Evolutionary conservation across 345 rosid species (phyloP), one percentile per base, ranked within the genome.

Genomic region (Turnera subulata): DNA sequence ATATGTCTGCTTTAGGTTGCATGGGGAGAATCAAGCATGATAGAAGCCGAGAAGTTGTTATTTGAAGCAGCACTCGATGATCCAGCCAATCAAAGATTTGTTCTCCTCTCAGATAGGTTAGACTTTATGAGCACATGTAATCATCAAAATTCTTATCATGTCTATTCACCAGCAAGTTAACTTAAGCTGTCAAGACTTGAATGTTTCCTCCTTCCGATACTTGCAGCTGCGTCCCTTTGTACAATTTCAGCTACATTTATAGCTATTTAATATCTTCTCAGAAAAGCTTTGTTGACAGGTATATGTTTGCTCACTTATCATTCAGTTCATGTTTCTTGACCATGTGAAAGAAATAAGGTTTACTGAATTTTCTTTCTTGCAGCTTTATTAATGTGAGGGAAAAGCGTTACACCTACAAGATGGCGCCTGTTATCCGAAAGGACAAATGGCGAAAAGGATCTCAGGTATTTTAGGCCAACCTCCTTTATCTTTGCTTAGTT

Each of bases 401-500:
- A 39, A 55, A 35, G 38, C 69, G 74, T 8, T 69, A 63, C 14
- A 33, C 38, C 51, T 64, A 60, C 8, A 64, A 53, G 54, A 63
- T 69, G 74, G 51, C 59, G 2, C 59, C 50, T 16, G 19, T 44
- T 9, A 52, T 69, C 45, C 59, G 61, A 9, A 69, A 53, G 68
- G 48, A 54, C 37, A 58, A 53, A 69, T 69, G 74, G 74, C 59
- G 65, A 33, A 69, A 69, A 57, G 74, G 74, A 38, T 69, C 74
- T 37, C 74, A 69, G 69, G 74, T 69, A 6, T 48, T 32, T 33
- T 10, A 13, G 14, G n/a, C n/a, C n/a, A n/a, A n/a, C n/a, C n/a
- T n/a, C n/a, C n/a, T n/a, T n/a, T n/a, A n/a, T n/a, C n/a, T n/a
- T n/a, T n/a, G n/a, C n/a, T n/a, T n/a, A n/a, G n/a, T n/a, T n/a